These are phyloP conservation scores for Geotrichum fermentans DNA, from an alignment of 1,139 yeast species.

Conservation along the genomic window DNA sequence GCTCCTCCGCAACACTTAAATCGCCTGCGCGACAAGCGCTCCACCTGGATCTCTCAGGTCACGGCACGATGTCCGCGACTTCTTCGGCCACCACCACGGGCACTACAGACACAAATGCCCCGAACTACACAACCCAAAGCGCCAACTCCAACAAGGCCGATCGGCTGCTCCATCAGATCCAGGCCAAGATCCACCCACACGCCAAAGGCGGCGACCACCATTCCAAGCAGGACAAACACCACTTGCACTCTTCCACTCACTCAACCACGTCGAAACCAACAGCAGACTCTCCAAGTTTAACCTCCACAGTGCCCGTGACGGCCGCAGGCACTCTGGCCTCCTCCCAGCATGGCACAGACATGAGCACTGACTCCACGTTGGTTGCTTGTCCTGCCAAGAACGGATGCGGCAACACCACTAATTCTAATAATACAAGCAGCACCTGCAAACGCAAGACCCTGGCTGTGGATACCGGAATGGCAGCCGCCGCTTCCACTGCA, in stretches of 20 bases:
- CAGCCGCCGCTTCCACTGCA: background rate
- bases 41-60: conserved; percentile 4
- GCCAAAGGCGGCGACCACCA: conserved; percentile 20
- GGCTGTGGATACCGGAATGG: background rate
- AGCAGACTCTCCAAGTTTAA: background rate
- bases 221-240: conserved; percentile 27
- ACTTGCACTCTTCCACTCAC: conserved; percentile 7
- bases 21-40: conserved; percentile 1
- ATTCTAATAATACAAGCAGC: too few species aligned
- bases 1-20: background rate
- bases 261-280: background rate
- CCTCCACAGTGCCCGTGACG: background rate
- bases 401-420: background rate
- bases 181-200: background rate
- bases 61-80: background rate
- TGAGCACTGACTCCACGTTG: background rate
- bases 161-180: conserved; percentile 1
- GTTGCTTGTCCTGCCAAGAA: background rate
- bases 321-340: background rate
- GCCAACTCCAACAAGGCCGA: conserved; percentile 1
- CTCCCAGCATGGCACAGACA: background rate
- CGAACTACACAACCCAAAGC: too few species aligned
- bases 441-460: background rate
- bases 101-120: background rate
- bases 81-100: too few species aligned